Evolutionary conservation across 345 rosid genomes (phyloP).

Genomic region (Durio zibethinus): DNA sequence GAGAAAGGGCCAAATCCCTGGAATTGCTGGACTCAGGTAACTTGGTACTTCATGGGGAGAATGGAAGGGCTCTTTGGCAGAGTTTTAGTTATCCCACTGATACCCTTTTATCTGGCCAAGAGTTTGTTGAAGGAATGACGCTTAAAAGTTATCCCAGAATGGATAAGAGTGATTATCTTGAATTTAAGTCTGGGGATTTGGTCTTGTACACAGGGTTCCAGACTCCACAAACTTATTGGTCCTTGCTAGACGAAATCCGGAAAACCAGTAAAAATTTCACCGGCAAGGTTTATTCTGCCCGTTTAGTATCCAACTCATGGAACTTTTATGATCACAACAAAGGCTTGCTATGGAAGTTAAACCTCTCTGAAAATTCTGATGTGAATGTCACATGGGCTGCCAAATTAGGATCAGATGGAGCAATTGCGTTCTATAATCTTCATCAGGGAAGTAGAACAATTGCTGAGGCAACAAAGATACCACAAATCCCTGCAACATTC

Average conservation of each 20-base stretch:
- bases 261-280: slow-evolving; percentile 21
- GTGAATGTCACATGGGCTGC: slow-evolving; percentile 41
- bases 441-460: slow-evolving; percentile 9
- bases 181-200: slow-evolving; percentile 41
- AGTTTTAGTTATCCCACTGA: slow-evolving; percentile 57
- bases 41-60: slow-evolving; percentile 41
- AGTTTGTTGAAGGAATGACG: slow-evolving; percentile 30
- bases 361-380: slow-evolving; percentile 29
- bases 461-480: slow-evolving; percentile 37
- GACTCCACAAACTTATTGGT: slow-evolving; percentile 54
- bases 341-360: slow-evolving; percentile 38
- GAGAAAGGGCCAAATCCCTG: slow-evolving; percentile 35
- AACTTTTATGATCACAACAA: slow-evolving; percentile 39
- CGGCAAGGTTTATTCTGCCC: slow-evolving; percentile 36
- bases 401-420: slow-evolving; percentile 36
- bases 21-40: slow-evolving; percentile 51
- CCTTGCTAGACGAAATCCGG: slow-evolving; percentile 30
- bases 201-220: slow-evolving; percentile 40
- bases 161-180: slow-evolving; percentile 26
- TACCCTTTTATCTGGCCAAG: slow-evolving; percentile 52
- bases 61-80: slow-evolving; percentile 41
- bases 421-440: slow-evolving; percentile 37
- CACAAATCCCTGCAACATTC: slow-evolving; percentile 36
- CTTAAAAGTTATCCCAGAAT: slow-evolving; percentile 35
- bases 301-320: slow-evolving; percentile 43